Evolutionary conservation across 495 filamentous ascomycete genomes (phyloP).

Genomic region (Friedmanniomyces simplex): DNA sequence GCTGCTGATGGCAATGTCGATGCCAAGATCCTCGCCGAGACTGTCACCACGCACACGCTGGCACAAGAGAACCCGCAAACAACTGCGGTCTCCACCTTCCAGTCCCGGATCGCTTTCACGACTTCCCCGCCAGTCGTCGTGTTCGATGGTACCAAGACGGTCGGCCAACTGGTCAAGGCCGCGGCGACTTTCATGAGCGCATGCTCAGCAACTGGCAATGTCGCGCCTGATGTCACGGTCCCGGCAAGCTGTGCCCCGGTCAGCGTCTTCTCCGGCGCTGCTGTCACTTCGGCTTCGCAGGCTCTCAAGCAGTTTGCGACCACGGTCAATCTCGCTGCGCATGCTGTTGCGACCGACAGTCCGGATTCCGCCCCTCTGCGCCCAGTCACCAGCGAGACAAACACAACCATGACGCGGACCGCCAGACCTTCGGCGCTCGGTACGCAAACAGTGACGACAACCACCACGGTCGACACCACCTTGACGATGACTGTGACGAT

Average conservation of each 20-base stretch:
- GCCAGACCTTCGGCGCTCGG: background rate
- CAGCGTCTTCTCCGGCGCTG: slow-evolving; percentile 7
- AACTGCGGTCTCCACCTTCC: slow-evolving; percentile 22
- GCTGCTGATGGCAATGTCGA: slow-evolving; percentile 24
- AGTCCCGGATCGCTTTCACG: slow-evolving; percentile 23
- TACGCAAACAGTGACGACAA: background rate
- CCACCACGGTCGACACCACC: background rate
- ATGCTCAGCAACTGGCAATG: slow-evolving; percentile 2
- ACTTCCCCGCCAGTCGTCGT: slow-evolving; percentile 4
- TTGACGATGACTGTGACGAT: background rate
- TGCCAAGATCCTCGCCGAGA: slow-evolving; percentile 32
- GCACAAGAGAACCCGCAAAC: slow-evolving; percentile 27
- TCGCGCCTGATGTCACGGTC: background rate
- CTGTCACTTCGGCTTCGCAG: background rate
- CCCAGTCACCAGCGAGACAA: background rate
- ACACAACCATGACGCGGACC: background rate
- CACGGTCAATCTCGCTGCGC: background rate
- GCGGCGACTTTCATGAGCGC: background rate
- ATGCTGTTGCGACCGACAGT: background rate
- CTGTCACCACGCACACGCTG: slow-evolving; percentile 30
- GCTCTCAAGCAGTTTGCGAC: slow-evolving; percentile 4
- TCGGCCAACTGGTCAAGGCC: background rate
- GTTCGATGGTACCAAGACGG: slow-evolving; percentile 1
- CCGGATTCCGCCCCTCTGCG: background rate
- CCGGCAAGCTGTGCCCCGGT: slow-evolving; percentile 6